These are phyloP conservation scores for Trypanosoma cruzi DNA, from an alignment of 208 protist genomes.

Conservation along the genomic window DNA sequence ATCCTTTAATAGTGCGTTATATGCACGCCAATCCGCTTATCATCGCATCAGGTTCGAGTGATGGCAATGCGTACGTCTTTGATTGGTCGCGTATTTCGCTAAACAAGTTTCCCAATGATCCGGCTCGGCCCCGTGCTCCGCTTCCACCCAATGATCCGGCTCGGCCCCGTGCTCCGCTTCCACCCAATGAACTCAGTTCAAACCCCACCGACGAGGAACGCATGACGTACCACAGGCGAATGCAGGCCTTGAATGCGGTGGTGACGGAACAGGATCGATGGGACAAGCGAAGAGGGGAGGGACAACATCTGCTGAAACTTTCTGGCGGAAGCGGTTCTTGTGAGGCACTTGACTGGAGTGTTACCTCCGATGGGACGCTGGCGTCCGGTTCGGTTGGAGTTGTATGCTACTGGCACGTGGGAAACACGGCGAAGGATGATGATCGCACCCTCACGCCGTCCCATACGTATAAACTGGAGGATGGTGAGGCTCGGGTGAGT, in stretches of 20 bases:
- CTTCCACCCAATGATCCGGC: slow-evolving; percentile 89
- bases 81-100: slow-evolving; percentile 90
- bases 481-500: slow-evolving; percentile 57
- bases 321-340: slow-evolving; percentile 51
- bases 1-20: slow-evolving; percentile 81
- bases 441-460: slow-evolving; percentile 47
- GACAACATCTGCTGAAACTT: slow-evolving; percentile 86
- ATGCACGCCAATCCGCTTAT: slow-evolving; percentile 89
- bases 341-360: slow-evolving; percentile 83
- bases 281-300: slow-evolving; percentile 73
- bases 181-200: slow-evolving; percentile 78
- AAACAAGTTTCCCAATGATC: slow-evolving; percentile 89
- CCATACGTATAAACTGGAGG: slow-evolving; percentile 43
- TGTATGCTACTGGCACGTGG: slow-evolving; percentile 79
- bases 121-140: slow-evolving; percentile 79
- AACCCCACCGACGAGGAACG: slow-evolving; percentile 83
- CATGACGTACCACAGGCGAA: slow-evolving; percentile 69
- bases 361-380: slow-evolving; percentile 52
- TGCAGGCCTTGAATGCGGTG: slow-evolving; percentile 74
- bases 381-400: slow-evolving; percentile 60
- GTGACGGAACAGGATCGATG: slow-evolving; percentile 82
- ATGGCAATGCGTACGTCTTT: slow-evolving; percentile 87
- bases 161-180: slow-evolving; percentile 84
- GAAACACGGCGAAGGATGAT: slow-evolving; percentile 70
- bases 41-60: slow-evolving; percentile 71